These are phyloP conservation scores for Fomitopsis pinicola DNA, from an alignment of 1,284 basidiomycete genomes.

Conservation along the genomic window DNA sequence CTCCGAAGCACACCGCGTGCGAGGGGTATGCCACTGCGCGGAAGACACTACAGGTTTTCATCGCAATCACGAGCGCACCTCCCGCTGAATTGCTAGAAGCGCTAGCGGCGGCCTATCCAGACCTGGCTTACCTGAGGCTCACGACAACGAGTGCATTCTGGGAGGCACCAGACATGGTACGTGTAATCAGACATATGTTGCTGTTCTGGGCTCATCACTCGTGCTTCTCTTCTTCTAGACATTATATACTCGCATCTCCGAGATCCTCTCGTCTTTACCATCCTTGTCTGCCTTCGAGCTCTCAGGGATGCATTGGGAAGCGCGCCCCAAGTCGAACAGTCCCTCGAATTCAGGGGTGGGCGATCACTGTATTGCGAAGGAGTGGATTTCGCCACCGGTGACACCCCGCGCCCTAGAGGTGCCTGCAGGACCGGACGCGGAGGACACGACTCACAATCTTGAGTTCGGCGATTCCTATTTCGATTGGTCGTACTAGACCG, in stretches of 20 bases:
- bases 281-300: slow-evolving; percentile 62
- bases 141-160: slow-evolving; percentile 30
- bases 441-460: slow-evolving; percentile 17
- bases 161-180: slow-evolving; percentile 29
- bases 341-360: slow-evolving; percentile 10
- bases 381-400: slow-evolving; percentile 29
- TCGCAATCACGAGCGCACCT: slow-evolving; percentile 31
- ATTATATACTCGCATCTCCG: slow-evolving; percentile 59
- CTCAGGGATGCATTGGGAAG: slow-evolving; percentile 66
- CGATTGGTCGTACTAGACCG: slow-evolving; percentile 26
- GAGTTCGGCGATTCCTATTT: slow-evolving; percentile 27
- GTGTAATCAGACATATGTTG: slow-evolving; percentile 10
- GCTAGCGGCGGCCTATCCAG: slow-evolving; percentile 29
- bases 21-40: slow-evolving; percentile 2
- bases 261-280: slow-evolving; percentile 49
- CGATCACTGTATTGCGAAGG: slow-evolving; percentile 17
- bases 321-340: slow-evolving; percentile 17
- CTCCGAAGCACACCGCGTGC: slow-evolving; percentile 5
- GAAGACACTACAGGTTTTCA: slow-evolving; percentile 24
- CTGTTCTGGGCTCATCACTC: slow-evolving; percentile 10
- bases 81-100: slow-evolving; percentile 30
- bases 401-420: slow-evolving; percentile 20
- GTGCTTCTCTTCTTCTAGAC: slow-evolving; percentile 34
- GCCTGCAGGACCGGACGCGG: slow-evolving; percentile 7
- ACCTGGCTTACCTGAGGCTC: slow-evolving; percentile 29